phyloP scores from a whole-genome alignment of 2,329 filamentous ascomycete genomes.

The Bipolaris oryzae region DNA sequence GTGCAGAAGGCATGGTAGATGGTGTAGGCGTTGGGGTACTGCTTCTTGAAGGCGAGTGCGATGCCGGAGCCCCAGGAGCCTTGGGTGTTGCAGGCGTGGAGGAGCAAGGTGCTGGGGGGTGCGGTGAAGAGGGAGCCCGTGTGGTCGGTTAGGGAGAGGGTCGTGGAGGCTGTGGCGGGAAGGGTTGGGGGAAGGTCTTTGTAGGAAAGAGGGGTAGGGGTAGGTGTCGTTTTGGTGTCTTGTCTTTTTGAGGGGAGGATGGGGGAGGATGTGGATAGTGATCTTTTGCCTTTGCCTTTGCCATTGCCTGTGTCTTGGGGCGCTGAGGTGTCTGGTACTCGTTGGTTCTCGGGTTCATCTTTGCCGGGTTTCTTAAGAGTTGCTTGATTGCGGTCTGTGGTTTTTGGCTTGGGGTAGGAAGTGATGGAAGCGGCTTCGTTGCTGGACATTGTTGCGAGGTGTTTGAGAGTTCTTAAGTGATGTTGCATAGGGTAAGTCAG shows the following conservation, averaged over 20 bases:
- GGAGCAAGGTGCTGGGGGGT: conserved; percentile 57
- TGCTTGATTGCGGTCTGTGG: neutral
- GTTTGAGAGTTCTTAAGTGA: neutral
- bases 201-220: conserved; percentile 17
- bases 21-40: conserved; percentile 59
- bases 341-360: neutral
- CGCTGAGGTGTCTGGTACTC: neutral
- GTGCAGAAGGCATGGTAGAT: conserved; percentile 57
- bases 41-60: conserved; percentile 56
- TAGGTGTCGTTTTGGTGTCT: neutral
- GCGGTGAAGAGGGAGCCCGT: conserved; percentile 60
- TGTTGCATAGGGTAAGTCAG: neutral
- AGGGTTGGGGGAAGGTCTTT: conserved; percentile 10
- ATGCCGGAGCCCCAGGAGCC: conserved; percentile 66
- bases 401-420: conserved; percentile 6
- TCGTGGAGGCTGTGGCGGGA: neutral
- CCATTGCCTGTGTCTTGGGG: neutral
- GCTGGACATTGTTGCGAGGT: neutral
- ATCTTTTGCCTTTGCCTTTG: conserved; percentile 7
- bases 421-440: conserved; percentile 5
- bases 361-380: neutral
- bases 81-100: conserved; percentile 66
- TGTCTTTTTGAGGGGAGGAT: conserved; percentile 3
- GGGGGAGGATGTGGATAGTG: neutral
- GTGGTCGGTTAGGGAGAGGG: conserved; percentile 28